Base-by-base conservation (phyloP, 75 land plant genomes). In the Selaginella tamariscina region DNA sequence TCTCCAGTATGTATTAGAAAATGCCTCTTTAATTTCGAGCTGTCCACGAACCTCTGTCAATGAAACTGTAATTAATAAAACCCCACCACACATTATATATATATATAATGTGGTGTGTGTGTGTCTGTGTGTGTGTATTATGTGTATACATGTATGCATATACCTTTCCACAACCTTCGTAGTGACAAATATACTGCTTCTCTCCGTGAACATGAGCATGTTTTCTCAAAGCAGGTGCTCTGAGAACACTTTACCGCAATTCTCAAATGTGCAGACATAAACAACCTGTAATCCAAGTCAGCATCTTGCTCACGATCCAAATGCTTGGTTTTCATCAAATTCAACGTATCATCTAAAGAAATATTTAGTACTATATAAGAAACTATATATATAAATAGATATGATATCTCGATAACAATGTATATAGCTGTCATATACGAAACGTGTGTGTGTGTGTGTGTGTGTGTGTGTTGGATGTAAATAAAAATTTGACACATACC, bases 11-110 rank as follows among this genome's bases (percentile, higher is more conserved):
- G 98, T 69, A 85, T 86, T 20, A 93, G 85, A 60, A 78, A 82
- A 71, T 93, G 98, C 44, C 98, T 81, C 69, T 93, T 93, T 56
- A 93, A 72, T 69, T 93, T 93, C 24, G 98, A 89, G 81, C 98
- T 89, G 75, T 89, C 98, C 80, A 89, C 68, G 81, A 89, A 93
- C 74, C 93, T 83, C 98, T 93, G 91, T 78, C 11, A 15, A 39
- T 39, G 5, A 39, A 15, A 39, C 15, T 39, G 49, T 39, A n/a
- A n/a, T n/a, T n/a, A n/a, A n/a, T n/a, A n/a, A n/a, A n/a, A n/a
- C n/a, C n/a, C n/a, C n/a, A n/a, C n/a, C n/a, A n/a, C n/a, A n/a
- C n/a, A n/a, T n/a, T n/a, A n/a, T n/a, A n/a, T n/a, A n/a, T n/a
- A n/a, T n/a, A n/a, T n/a, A n/a, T n/a, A n/a, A n/a, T n/a, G n/a